Base-by-base conservation (phyloP, 2,329 filamentous ascomycete species). In the Hypoxylon sp. region DNA sequence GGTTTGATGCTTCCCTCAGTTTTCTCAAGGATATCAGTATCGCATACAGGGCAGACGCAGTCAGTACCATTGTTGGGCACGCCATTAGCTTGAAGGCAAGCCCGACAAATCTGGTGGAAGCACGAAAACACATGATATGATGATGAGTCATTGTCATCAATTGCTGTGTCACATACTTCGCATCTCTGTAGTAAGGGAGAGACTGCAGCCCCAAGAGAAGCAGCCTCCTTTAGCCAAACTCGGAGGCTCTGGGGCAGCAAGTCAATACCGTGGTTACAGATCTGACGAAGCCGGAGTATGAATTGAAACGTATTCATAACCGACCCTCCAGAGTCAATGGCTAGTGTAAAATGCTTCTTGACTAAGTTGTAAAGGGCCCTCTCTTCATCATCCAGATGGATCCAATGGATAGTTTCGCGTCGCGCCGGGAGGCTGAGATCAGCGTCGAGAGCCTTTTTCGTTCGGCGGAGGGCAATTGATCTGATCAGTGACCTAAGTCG, bases 211-310 rank as follows among this genome's bases (percentile, higher is more conserved):
- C 31, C 29, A 37, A 60, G 51, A 14, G 39, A 6, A 3, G 57
- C 48, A 10, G 26, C 47, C 5, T 65, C 14, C 1, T 31, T 14
- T 3, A 68, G 61, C 66, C 66, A 65, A 39, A 24, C 3, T 52
- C 22, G 46, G 6, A 65, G 24, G 26, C 37, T 44, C 2, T 39
- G 39, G 3, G 66, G 66, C 29, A 68, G 66, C 11, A 68, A 26
- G 37, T 58, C 61, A 17, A 39, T 46, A 17, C 66, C 61, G 19
- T 68, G 66, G 47, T 68, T 68, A 14, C 66, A 68, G 47, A 68
- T 59, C 24, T 68, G 66, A 14, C 61, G 66, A 58, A 65, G 66
- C 19, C 61, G 61, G 37, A 62, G 61, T n/a, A 68, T 62, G 22
- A 68, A 37, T 35, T 65, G 66, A 24, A 65, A 68, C n/a, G 66